These are phyloP conservation scores for Amphichorda felina DNA, from an alignment of 2,329 filamentous ascomycete genomes.

Conservation along the genomic window DNA sequence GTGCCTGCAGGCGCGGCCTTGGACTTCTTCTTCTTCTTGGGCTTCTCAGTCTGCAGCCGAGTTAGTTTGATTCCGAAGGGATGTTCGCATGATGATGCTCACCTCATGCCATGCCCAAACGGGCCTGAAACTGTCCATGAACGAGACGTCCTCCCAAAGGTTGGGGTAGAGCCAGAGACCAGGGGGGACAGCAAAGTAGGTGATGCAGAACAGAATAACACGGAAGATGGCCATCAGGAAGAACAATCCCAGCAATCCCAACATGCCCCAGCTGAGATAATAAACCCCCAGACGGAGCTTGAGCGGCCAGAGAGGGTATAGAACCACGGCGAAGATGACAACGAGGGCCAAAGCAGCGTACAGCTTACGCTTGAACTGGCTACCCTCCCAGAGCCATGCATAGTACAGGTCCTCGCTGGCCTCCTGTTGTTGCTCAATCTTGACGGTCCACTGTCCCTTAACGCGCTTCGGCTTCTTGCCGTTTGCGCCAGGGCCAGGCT, in stretches of 20 bases:
- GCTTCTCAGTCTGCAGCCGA: conserved; percentile 17
- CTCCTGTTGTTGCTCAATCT: conserved; percentile 93
- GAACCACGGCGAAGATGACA: conserved; percentile 75
- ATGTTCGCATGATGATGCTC: conserved; percentile 15
- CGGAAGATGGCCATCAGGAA: conserved; percentile 97
- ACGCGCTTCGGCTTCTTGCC: conserved; percentile 73
- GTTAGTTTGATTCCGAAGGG: not conserved
- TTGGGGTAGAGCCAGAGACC: conserved; percentile 99
- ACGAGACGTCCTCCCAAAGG: conserved; percentile 95
- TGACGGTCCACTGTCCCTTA: conserved; percentile 94
- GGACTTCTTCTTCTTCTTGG: conserved; percentile 46
- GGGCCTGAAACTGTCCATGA: conserved; percentile 93
- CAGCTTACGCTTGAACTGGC: conserved; percentile 86
- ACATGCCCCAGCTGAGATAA: conserved; percentile 91
- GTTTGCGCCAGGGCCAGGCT: conserved; percentile 49
- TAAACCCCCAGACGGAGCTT: conserved; percentile 87
- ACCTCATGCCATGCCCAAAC: conserved; percentile 99
- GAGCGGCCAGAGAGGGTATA: conserved; percentile 94
- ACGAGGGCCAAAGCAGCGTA: conserved; percentile 77
- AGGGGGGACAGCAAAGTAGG: conserved; percentile 72
- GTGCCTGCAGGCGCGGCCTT: conserved; percentile 20
- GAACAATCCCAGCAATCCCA: conserved; percentile 83
- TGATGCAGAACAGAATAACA: conserved; percentile 85
- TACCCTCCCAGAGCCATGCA: conserved; percentile 90
- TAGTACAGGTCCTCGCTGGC: conserved; percentile 82